Evolutionary conservation across 331 rosid species (phyloP).

Genomic region (Malus hybrid): DNA sequence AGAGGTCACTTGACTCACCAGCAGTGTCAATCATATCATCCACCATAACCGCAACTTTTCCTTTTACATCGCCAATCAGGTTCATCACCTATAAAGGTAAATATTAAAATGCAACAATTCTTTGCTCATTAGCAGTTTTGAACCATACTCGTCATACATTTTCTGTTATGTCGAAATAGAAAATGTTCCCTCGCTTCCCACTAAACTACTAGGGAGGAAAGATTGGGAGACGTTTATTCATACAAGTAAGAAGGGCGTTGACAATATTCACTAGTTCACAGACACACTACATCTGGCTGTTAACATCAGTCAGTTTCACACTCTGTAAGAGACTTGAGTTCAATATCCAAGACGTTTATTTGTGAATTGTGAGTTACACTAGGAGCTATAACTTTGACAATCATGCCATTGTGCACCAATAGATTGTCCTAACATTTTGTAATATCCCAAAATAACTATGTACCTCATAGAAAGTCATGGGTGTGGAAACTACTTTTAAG

Average conservation of each 20-base stretch:
- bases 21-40: slow-evolving; percentile 99
- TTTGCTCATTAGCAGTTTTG: neutral
- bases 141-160: neutral
- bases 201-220: neutral
- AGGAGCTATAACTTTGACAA: neutral
- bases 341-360: no score
- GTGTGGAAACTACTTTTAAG: neutral
- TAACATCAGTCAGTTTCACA: no score
- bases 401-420: neutral
- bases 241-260: neutral
- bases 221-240: neutral
- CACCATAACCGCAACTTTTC: slow-evolving; percentile 97
- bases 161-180: neutral
- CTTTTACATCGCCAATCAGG: slow-evolving; percentile 91
- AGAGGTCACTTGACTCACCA: slow-evolving; percentile 40
- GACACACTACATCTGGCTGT: no score
- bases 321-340: no score
- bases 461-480: neutral
- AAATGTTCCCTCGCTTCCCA: neutral
- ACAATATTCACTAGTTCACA: no score
- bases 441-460: neutral
- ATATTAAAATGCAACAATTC: neutral
- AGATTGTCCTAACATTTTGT: neutral
- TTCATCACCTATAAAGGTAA: slow-evolving; percentile 78
- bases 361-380: neutral